phyloP scores from a whole-genome alignment of 1,284 basidiomycete species.

The Anthracocystis walkeri region DNA sequence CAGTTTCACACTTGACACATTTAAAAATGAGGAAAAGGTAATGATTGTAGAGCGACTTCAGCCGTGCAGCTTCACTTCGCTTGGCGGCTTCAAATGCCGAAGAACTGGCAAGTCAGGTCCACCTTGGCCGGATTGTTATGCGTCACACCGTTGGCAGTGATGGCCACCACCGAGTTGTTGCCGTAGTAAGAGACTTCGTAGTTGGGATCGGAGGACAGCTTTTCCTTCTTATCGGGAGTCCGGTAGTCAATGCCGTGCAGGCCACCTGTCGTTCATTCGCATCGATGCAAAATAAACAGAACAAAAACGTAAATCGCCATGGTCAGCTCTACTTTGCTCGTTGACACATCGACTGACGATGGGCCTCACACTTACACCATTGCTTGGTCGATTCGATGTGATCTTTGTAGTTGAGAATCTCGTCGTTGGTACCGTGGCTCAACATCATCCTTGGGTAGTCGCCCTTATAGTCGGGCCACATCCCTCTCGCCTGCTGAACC shows the following conservation, averaged over 20 bases:
- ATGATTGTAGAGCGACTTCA: no score
- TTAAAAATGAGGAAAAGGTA: no score
- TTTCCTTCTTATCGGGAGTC: constrained; percentile 17
- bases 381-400: constrained; percentile 5
- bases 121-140: not conserved
- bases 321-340: no score
- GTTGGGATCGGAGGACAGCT: constrained; percentile 13
- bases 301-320: no score
- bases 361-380: constrained; percentile 2
- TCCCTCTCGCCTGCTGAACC: constrained; percentile 13
- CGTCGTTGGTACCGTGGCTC: not conserved
- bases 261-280: not conserved
- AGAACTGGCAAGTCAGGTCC: constrained; percentile 2
- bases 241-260: constrained; percentile 12
- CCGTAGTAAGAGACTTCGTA: constrained; percentile 25
- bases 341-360: no score
- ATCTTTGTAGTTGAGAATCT: not conserved
- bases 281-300: no score
- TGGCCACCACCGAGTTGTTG: not conserved
- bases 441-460: not conserved
- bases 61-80: no score
- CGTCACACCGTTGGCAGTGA: not conserved
- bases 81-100: not conserved
- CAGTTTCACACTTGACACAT: no score
- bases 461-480: constrained; percentile 12